A percentile compares a stretch with the other conserved stretches of the same genome.
Evolutionary conservation across 2,329 filamentous ascomycete genomes (phyloP).

Genomic region (Pyricularia grisea): DNA sequence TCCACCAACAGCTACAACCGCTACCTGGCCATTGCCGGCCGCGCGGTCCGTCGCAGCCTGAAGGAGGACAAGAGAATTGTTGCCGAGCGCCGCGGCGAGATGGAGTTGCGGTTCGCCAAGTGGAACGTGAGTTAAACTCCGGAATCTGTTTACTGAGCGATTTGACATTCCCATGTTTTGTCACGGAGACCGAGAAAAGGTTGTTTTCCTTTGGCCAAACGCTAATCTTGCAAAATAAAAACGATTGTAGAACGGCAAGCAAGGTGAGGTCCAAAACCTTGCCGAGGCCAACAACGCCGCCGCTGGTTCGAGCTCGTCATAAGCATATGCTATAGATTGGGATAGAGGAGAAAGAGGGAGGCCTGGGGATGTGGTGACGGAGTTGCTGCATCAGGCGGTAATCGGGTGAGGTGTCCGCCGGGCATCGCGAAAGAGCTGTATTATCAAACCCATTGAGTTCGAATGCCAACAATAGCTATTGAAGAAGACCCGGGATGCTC

Average conservation of each 20-base stretch:
- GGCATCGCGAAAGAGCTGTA: neutral
- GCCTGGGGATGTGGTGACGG: neutral
- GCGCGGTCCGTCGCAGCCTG: conserved; percentile 89
- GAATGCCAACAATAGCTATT: neutral
- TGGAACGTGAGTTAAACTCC: conserved; percentile 74
- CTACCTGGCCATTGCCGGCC: conserved; percentile 92
- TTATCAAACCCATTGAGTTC: neutral
- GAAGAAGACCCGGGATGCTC: neutral
- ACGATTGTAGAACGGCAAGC: conserved; percentile 79
- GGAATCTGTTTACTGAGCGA: neutral
- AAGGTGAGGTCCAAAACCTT: conserved; percentile 74
- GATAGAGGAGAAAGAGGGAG: neutral
- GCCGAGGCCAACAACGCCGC: conserved; percentile 41
- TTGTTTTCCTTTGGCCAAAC: neutral
- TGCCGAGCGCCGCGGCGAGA: conserved; percentile 83
- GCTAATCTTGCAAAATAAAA: conserved; percentile 10
- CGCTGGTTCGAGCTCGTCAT: conserved; percentile 21
- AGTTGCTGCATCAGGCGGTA: neutral
- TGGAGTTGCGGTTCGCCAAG: conserved; percentile 84
- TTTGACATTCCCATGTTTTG: neutral
- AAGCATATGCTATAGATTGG: conserved; percentile 6
- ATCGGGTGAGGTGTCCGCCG: neutral
- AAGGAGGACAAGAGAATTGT: conserved; percentile 86
- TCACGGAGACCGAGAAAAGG: neutral
- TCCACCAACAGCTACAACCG: conserved; percentile 80